Conservation (phyloP, 192 early-diverging fungal species). For the Coemansia javaensis region DNA sequence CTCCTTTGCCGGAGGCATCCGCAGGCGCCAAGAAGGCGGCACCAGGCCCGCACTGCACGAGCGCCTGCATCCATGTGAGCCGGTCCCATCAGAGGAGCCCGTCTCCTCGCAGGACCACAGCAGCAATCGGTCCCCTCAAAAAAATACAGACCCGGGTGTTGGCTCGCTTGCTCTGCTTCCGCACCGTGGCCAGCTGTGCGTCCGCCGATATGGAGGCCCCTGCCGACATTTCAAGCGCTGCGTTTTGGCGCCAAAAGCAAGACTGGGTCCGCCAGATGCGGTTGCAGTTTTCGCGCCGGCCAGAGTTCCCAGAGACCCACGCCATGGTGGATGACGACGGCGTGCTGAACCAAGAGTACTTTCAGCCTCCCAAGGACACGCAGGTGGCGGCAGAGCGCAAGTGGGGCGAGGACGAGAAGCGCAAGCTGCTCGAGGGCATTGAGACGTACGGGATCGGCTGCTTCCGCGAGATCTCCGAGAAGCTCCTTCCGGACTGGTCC, state of each 20-base stretch:
- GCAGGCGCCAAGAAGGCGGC: no score
- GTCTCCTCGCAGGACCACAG: no score
- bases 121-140: no score
- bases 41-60: no score
- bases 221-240: slow-evolving; percentile 16
- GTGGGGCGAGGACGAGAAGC: slow-evolving; percentile 80
- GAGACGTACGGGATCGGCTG: slow-evolving; percentile 81
- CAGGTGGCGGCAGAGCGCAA: slow-evolving; percentile 58
- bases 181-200: no score
- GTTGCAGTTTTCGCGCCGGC: slow-evolving; percentile 74
- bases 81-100: no score
- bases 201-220: neutral
- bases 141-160: no score
- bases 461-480: slow-evolving; percentile 80
- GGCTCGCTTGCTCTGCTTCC: neutral
- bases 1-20: no score
- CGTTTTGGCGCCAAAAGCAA: slow-evolving; percentile 57
- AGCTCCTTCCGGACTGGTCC: slow-evolving; percentile 67
- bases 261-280: slow-evolving; percentile 78
- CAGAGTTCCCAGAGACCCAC: slow-evolving; percentile 81
- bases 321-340: slow-evolving; percentile 79
- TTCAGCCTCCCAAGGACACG: slow-evolving; percentile 65
- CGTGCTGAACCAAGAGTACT: slow-evolving; percentile 79
- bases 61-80: no score
- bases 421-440: slow-evolving; percentile 72